Evolutionary conservation across 129 eudicot genomes (phyloP), one percentile per base, ranked within the genome.

Genomic region (Arctium lappa): DNA sequence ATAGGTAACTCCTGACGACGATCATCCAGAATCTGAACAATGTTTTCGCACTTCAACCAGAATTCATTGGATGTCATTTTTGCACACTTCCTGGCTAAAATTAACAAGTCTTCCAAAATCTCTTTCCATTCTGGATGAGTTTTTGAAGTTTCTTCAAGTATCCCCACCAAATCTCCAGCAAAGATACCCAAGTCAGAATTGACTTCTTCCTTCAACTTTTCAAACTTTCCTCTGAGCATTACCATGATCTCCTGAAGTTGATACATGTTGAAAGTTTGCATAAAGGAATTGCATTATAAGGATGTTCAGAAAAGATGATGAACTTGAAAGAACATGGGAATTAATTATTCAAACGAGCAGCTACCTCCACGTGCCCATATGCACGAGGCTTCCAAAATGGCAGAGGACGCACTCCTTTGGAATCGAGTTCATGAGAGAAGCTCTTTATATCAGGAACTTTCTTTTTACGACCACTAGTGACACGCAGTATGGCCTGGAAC

Each of bases 391-490:
- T 96, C 95, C 95, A 89, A 32, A 89, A 86, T 18, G 99, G 99
- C 74, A 91, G 91, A 77, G 99, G 91, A 10, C 94, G 88, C 66
- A 96, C 99, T 70, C 99, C 99, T 88, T 96, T 93, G 48, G 98
- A 93, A 86, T 96, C 90, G 9, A 96, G 97, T 77, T 96, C 98
- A 76, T 93, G 98, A 73, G 99, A 96, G 86, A 93, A 96, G 88
- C 99, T 93, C 87, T 96, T 96, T 74, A 96, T 80, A 72, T 96
- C 91, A 3, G 91, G 94, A 46, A 79, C 86, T 87, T 87, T 90
- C 88, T 88, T 96, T 80, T 85, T 90, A 10, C 98, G 94, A 42
- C 97, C 98, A 83, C 95, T 91, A 12, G 98, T 91, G 72, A 82
- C 87, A 78, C 94, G 97, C 84, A 93, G 74, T 80, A 95, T 89